A percentile compares a stretch with the other conserved stretches of the same genome.
Conservation (phyloP, 805 yeast species). For the Saturnispora bothae region DNA sequence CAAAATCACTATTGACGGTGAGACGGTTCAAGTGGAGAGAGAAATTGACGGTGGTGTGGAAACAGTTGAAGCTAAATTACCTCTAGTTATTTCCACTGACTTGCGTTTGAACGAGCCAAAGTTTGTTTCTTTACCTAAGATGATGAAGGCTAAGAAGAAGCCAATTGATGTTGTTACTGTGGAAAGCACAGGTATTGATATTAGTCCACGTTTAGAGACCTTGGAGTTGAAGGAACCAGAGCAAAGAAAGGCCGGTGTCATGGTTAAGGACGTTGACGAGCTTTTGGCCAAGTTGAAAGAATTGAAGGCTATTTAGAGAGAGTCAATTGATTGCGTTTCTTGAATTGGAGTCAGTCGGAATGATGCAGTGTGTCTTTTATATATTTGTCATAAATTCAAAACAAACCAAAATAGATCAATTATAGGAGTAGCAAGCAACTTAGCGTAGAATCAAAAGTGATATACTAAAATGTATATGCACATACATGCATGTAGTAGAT, state of each 20-base stretch:
- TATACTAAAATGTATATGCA: no score
- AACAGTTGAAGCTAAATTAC: constrained; percentile 65
- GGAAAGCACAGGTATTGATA: constrained; percentile 60
- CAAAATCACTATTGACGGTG: constrained; percentile 47
- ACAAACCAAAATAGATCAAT: no score
- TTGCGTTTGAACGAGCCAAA: constrained; percentile 91
- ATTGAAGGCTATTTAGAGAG: constrained; percentile 48
- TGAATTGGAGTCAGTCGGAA: no score
- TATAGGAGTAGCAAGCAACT: no score
- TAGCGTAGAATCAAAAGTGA: no score
- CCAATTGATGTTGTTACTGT: constrained; percentile 62
- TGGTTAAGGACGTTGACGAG: constrained; percentile 74
- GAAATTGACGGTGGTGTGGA: constrained; percentile 96
- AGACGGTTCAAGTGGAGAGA: constrained; percentile 66
- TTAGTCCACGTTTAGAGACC: constrained; percentile 53
- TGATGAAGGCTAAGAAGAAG: constrained; percentile 98
- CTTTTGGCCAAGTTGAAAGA: constrained; percentile 70
- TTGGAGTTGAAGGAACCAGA: constrained; percentile 80
- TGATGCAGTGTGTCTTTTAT: no score
- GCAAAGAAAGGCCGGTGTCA: constrained; percentile 68
- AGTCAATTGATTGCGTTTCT: no score
- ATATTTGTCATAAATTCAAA: no score
- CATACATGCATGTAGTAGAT: no score
- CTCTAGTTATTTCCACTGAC: constrained; percentile 85
- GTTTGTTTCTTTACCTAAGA: constrained; percentile 88